These are phyloP conservation scores for Fraxinus nigra DNA, from an alignment of 305 asterid genomes.

Conservation along the genomic window DNA sequence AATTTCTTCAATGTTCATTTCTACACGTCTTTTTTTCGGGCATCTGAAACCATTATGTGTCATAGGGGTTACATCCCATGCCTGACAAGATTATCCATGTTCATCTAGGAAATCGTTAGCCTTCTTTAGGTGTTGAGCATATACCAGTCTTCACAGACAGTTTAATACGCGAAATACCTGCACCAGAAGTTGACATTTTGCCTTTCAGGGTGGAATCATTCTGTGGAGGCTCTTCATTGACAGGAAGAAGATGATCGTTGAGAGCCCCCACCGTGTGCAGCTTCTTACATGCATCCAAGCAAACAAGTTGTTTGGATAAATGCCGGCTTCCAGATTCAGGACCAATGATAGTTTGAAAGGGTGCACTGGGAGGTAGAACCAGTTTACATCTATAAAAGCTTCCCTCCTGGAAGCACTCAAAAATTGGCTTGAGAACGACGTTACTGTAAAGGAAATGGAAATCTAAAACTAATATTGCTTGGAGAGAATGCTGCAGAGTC, in stretches of 20 bases:
- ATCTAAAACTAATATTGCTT: neutral
- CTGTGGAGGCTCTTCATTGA: conserved; percentile 32
- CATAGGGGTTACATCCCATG: too few relatives aligned
- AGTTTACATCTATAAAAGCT: conserved; percentile 48
- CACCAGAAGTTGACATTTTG: conserved; percentile 45
- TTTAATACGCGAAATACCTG: conserved; percentile 42
- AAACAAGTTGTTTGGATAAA: conserved; percentile 65
- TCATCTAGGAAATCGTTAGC: neutral
- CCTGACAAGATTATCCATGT: neutral
- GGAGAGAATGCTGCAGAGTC: neutral
- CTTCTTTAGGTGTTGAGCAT: neutral
- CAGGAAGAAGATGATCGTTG: conserved; percentile 57
- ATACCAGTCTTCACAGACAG: neutral
- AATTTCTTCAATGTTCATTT: too few relatives aligned
- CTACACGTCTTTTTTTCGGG: too few relatives aligned
- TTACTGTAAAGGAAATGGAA: conserved; percentile 38
- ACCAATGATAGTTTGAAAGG: conserved; percentile 57
- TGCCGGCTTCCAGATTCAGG: conserved; percentile 45
- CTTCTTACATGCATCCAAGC: conserved; percentile 86
- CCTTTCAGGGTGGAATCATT: conserved; percentile 27
- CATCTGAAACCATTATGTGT: too few relatives aligned
- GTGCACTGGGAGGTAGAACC: conserved; percentile 73
- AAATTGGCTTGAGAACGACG: conserved; percentile 48
- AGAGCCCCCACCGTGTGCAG: conserved; percentile 73
- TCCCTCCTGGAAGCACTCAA: conserved; percentile 54